These are phyloP conservation scores for Fusarium sp. DNA, from an alignment of 2,329 filamentous ascomycete species.

Conservation along the genomic window DNA sequence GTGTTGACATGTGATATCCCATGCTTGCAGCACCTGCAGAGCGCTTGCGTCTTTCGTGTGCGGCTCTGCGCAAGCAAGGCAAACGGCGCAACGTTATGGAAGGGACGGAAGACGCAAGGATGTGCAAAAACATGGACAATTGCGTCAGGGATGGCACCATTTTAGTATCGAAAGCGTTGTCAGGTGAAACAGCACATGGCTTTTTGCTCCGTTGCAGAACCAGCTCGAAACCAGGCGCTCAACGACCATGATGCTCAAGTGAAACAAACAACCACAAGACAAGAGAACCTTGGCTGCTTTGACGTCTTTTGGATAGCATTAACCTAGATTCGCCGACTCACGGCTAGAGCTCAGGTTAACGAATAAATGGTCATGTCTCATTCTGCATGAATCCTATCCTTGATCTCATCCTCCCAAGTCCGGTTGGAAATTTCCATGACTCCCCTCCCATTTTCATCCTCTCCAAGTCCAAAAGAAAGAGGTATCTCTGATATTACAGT, in stretches of 20 bases:
- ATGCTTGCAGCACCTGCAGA: not conserved
- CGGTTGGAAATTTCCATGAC: conserved; percentile 36
- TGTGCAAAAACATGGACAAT: conserved; percentile 5
- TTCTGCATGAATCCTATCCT: conserved; percentile 31
- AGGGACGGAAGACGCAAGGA: not conserved
- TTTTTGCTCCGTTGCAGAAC: not conserved
- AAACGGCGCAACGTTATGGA: not conserved
- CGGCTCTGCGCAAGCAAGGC: not conserved
- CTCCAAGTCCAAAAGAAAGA: conserved; percentile 45
- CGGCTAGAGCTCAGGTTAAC: not conserved
- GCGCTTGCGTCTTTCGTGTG: not conserved
- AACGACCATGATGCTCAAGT: not conserved
- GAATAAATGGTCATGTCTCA: conserved; percentile 39
- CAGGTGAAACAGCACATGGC: conserved; percentile 15
- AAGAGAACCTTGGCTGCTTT: not conserved
- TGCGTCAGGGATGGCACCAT: conserved; percentile 27
- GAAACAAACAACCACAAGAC: not conserved
- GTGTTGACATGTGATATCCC: conserved; percentile 31
- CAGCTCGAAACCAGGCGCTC: not conserved
- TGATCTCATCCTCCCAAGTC: conserved; percentile 15
- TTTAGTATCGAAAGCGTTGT: conserved; percentile 22
- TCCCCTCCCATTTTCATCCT: conserved; percentile 37
- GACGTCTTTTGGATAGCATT: not conserved
- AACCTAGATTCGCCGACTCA: not conserved
- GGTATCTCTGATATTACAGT: conserved; percentile 50